Base-by-base conservation (phyloP, 2,329 filamentous ascomycete species). In the Talaromyces sp. region DNA sequence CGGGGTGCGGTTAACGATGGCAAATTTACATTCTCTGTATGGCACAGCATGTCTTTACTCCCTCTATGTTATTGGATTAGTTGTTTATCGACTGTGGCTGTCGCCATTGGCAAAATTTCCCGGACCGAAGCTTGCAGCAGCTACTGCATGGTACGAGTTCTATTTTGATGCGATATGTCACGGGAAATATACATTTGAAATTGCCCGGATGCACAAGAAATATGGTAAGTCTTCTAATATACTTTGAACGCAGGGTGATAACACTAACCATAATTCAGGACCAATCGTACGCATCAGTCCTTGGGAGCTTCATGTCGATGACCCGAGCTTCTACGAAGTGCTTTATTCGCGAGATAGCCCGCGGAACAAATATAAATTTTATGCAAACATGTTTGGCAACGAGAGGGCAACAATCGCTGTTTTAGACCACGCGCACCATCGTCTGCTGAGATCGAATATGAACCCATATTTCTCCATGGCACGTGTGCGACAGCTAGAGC, bases 391-490 rank as follows among this genome's bases (percentile, higher is more conserved):
- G 39, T 71, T 75, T 55, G 70, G 69, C 13, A 67, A 65, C 28
- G 67, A 71, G 7, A 62, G 64, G 9, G 69, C 72, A 53, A 69
- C 74, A 66, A 75, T 76, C 58, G 68, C 68, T 3, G 68, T 68
- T 0, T 63, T 69, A 55, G 69, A 73, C 57, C 68, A 73, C 61
- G 66, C 65, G 25, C 69, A 65, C 15, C 74, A 76, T 62, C 71
- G 73, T 2, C 63, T 71, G 13, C 64, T 70, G 5, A 68, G 74
- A 8, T 68, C 71, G 36, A 67, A 71, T 15, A 71, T 75, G 66
- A 74, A 70, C 58, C 71, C 72, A 5, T 75, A 70, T 67, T 76
- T 76, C 65, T 73, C 73, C 3, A 68, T 64, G 36, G 57, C 63
- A 30, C 67, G 70, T 17, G 72, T 75, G 30, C 64, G 66, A 11